phyloP scores from a whole-genome alignment of 331 rosid species.

The Quercus lobata region DNA sequence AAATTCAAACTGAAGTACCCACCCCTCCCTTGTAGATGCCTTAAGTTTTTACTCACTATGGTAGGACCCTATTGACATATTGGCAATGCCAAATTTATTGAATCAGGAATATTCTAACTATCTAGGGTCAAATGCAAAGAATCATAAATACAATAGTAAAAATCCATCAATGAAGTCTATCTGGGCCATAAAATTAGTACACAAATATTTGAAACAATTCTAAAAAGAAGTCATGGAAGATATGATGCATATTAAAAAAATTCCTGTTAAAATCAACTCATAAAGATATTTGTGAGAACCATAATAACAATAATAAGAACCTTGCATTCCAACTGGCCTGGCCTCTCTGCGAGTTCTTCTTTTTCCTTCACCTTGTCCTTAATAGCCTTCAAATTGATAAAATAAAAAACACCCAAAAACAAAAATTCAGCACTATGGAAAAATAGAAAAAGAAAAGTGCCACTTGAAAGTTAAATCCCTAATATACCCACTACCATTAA shows the following conservation, averaged over 20 bases:
- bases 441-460: conserved; percentile 2
- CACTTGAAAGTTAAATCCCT: conserved; percentile 7
- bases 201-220: neutral
- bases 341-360: conserved; percentile 54
- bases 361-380: conserved; percentile 51
- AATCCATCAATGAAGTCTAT: neutral
- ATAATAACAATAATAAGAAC: conserved; percentile 34
- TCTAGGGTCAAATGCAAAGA: neutral
- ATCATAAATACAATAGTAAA: neutral
- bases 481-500: neutral
- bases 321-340: conserved; percentile 81
- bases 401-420: conserved; percentile 13
- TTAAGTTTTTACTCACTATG: neutral
- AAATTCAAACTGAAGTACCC: neutral
- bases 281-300: conserved; percentile 13
- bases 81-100: neutral
- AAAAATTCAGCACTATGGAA: conserved; percentile 17
- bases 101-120: neutral
- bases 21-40: neutral
- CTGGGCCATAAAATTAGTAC: neutral
- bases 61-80: neutral
- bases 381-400: conserved; percentile 40
- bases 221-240: neutral
- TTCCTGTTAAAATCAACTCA: neutral
- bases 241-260: neutral